These are phyloP conservation scores for Cerioporus squamosus DNA, from an alignment of 1,284 basidiomycete species.

Conservation along the genomic window DNA sequence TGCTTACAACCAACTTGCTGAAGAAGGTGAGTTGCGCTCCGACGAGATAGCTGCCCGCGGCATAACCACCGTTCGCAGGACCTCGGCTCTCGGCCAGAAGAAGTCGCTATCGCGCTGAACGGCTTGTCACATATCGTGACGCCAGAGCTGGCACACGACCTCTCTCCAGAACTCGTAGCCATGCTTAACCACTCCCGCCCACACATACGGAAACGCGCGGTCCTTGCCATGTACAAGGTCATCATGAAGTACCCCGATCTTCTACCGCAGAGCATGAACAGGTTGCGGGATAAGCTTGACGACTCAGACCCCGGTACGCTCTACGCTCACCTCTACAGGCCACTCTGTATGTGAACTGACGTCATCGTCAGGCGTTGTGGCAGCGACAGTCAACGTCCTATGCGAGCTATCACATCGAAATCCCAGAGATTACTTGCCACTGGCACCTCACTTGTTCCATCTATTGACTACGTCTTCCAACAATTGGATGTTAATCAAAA, in stretches of 20 bases:
- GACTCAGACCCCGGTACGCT: conserved; percentile 79
- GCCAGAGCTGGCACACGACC: conserved; percentile 86
- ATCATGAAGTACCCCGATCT: conserved; percentile 83
- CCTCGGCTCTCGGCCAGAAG: conserved; percentile 74
- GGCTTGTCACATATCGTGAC: conserved; percentile 91
- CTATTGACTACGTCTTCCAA: conserved; percentile 95
- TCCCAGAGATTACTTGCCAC: conserved; percentile 77
- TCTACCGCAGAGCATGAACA: conserved; percentile 63
- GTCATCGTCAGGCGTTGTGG: conserved; percentile 69
- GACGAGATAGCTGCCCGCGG: neutral
- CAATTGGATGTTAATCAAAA: conserved; percentile 99
- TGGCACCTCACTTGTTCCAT: conserved; percentile 94
- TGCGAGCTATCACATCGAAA: conserved; percentile 89
- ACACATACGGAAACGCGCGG: conserved; percentile 87
- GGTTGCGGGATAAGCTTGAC: conserved; percentile 85
- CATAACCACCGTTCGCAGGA: conserved; percentile 59
- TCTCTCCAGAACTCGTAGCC: conserved; percentile 84
- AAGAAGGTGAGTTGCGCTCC: conserved; percentile 78
- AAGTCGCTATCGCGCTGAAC: conserved; percentile 84
- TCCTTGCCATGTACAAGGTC: conserved; percentile 82
- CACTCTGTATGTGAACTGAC: neutral
- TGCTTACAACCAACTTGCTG: conserved; percentile 96
- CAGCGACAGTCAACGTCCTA: conserved; percentile 92
- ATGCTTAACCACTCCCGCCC: conserved; percentile 93
- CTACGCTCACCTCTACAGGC: conserved; percentile 35